phyloP scores from a whole-genome alignment of 306 rosid species.

The Betula pendula region DNA sequence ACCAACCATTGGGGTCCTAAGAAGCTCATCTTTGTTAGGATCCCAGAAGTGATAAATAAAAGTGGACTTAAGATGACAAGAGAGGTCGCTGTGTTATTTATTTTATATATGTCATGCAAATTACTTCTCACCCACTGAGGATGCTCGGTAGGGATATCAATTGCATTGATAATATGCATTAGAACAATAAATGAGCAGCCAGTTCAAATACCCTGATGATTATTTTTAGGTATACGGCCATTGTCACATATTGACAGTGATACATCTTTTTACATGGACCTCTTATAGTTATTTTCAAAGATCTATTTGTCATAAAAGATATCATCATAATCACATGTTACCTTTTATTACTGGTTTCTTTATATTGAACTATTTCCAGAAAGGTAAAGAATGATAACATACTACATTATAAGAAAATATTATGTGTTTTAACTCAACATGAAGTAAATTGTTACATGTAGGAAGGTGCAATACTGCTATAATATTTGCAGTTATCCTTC shows the following conservation, averaged over 20 bases:
- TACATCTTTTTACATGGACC: not conserved
- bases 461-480: not conserved
- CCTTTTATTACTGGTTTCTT: not conserved
- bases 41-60: not conserved
- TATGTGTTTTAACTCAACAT: not conserved
- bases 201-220: not conserved
- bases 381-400: not conserved
- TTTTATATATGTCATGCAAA: not conserved
- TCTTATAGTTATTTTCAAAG: not conserved
- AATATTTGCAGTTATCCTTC: not conserved
- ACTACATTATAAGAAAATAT: not conserved
- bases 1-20: not conserved
- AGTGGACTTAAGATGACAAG: not conserved
- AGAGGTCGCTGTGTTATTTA: not conserved
- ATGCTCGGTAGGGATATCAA: not conserved
- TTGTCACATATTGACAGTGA: no score
- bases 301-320: not conserved
- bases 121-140: not conserved
- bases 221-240: no score
- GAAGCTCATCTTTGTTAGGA: not conserved
- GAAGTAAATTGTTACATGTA: not conserved
- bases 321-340: not conserved
- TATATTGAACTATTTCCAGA: not conserved
- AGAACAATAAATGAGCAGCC: not conserved
- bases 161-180: not conserved